Percentiles rank a stretch among this genome's conserved stretches.
These are phyloP conservation scores for Isoetes taiwanensis DNA, from an alignment of 75 land plant genomes.

Conservation along the genomic window DNA sequence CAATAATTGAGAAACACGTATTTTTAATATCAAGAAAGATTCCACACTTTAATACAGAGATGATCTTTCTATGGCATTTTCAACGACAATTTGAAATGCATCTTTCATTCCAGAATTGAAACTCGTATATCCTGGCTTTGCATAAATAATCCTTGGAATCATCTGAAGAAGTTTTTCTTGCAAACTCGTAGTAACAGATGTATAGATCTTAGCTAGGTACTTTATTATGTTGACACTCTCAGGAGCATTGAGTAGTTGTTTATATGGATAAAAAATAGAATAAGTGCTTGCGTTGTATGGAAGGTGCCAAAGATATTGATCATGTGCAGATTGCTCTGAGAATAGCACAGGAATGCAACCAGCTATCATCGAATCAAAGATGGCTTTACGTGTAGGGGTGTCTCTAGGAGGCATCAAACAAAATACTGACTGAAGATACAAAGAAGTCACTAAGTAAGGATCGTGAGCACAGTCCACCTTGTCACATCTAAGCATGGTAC, in stretches of 20 bases:
- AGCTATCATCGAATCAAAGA: neutral
- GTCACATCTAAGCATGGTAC: too few relatives aligned
- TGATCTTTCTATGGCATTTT: too few relatives aligned
- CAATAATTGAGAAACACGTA: too few relatives aligned
- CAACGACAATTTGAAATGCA: neutral
- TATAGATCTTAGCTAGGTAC: neutral
- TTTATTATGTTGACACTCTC: neutral
- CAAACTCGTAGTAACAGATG: neutral
- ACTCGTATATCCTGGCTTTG: neutral
- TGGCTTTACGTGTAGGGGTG: neutral
- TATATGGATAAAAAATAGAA: neutral
- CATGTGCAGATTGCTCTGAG: neutral
- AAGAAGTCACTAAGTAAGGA: neutral
- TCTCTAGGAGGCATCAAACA: constrained; percentile 5
- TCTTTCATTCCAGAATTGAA: too few relatives aligned
- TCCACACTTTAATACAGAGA: too few relatives aligned
- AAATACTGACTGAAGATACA: neutral
- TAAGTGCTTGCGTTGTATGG: neutral
- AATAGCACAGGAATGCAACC: constrained; percentile 1
- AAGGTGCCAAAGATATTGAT: neutral
- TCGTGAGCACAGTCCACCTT: neutral
- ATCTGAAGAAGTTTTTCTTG: neutral
- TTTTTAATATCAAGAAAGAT: too few relatives aligned
- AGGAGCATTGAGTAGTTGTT: neutral
- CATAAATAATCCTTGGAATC: constrained; percentile 2